Base-by-base conservation (phyloP, 1,284 basidiomycete genomes). In the Mixia osmundae region DNA sequence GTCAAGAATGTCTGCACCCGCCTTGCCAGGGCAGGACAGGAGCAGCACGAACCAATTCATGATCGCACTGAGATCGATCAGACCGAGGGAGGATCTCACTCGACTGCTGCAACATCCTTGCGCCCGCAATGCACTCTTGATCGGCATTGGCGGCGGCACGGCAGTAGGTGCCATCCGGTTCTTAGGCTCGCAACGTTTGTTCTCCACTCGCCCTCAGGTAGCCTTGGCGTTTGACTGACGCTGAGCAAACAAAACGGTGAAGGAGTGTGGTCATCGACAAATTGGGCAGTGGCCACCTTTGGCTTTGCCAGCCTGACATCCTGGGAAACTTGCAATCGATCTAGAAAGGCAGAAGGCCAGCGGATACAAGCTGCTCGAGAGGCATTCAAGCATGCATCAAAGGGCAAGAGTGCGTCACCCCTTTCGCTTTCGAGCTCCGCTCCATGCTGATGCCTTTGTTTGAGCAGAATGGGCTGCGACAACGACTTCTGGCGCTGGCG, bases 271-370 rank as follows among this genome's bases (percentile, higher is more conserved):
- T 35, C 41, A 12, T 35, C 38, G 18, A 35, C 38, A 9, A 43
- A 43, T 21, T 43, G 41, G 41, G 41, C 41, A 30, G 41, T 43
- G 21, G 37, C 37, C 16, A 33, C 41, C 12, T 43, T 39, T 22
- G 34, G 35, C n/a, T n/a, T 37, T 5, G 21, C 40, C 12, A 32
- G 34, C 10, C 16, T 40, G 11, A 37, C 41, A 19, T 35, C 38
- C 4, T 43, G 41, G 41, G 27, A 9, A 4, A 20, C 24, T 15
- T 34, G 33, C 24, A 8, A 24, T 25, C 15, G 6, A 9, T 12
- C n/a, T 8, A 8, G 33, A n/a, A n/a, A 22, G 8, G 33, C 21
- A 24, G 33, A 34, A 20, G 14, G 24, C 22, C 21, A 34, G 24
- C 21, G 33, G 8, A 34, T 34, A 24, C 7, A 34, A 25, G 33